phyloP scores from a whole-genome alignment of 108 stramenopile species.

The Cyclotella atomus region DNA sequence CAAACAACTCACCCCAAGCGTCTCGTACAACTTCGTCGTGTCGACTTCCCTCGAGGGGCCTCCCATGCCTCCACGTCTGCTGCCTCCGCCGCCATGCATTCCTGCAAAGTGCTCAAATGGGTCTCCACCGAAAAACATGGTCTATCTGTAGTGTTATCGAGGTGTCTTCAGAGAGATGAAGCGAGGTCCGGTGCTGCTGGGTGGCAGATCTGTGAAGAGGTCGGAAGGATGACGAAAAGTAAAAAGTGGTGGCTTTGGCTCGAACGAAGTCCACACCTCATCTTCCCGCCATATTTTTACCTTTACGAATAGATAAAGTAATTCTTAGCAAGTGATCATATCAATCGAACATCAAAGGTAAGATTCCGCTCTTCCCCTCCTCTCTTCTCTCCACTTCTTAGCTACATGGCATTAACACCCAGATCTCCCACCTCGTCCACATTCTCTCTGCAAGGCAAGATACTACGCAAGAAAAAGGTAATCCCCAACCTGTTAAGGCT shows the following conservation, averaged over 20 bases:
- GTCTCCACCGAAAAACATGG: conserved; percentile 87
- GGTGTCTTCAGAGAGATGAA: neutral
- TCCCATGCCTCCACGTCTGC: conserved; percentile 44
- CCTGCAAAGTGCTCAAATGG: conserved; percentile 85
- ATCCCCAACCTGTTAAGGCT: conserved; percentile 6
- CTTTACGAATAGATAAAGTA: no score
- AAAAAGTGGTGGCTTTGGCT: neutral
- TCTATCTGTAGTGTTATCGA: conserved; percentile 2
- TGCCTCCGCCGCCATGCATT: conserved; percentile 53
- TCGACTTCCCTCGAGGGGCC: conserved; percentile 61
- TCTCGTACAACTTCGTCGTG: conserved; percentile 86
- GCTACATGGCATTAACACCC: conserved; percentile 13
- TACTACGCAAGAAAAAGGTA: conserved; percentile 31
- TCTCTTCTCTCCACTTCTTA: no score
- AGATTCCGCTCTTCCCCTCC: no score
- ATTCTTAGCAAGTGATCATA: no score
- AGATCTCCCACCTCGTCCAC: neutral
- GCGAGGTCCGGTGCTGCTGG: neutral
- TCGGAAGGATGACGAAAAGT: neutral
- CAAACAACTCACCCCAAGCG: conserved; percentile 75
- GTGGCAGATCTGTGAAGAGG: neutral
- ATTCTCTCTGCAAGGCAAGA: conserved; percentile 11
- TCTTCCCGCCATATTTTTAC: conserved; percentile 5
- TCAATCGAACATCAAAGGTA: neutral
- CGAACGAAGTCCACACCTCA: neutral